These are phyloP conservation scores for Phyllosticta citribraziliensis DNA, from an alignment of 2,329 filamentous ascomycete species.

Conservation along the genomic window DNA sequence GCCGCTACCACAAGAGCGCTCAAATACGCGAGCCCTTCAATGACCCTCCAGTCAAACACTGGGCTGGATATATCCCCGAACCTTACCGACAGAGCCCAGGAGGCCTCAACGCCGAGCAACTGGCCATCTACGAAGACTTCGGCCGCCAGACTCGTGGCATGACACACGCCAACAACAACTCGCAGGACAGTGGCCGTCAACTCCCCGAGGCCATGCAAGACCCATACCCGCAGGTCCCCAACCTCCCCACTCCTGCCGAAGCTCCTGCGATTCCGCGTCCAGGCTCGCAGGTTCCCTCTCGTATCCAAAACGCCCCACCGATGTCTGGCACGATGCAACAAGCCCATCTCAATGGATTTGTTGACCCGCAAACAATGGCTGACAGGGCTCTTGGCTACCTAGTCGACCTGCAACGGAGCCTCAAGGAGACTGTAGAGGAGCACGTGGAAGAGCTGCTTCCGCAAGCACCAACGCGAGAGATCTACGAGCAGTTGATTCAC, in stretches of 20 bases:
- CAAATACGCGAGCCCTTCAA: slow-evolving; percentile 78
- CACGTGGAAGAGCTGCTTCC: slow-evolving; percentile 48
- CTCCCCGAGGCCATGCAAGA: slow-evolving; percentile 55
- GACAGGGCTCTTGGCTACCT: slow-evolving; percentile 47
- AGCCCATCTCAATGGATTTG: slow-evolving; percentile 51
- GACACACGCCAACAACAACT: slow-evolving; percentile 44
- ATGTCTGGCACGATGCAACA: slow-evolving; percentile 26
- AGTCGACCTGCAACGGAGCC: slow-evolving; percentile 46
- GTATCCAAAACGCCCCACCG: slow-evolving; percentile 28
- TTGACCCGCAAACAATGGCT: slow-evolving; percentile 43
- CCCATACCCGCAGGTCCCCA: slow-evolving; percentile 49
- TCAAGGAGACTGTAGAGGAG: slow-evolving; percentile 48
- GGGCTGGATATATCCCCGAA: slow-evolving; percentile 88
- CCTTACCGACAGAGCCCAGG: slow-evolving; percentile 79
- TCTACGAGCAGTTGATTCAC: slow-evolving; percentile 48
- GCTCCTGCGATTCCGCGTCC: slow-evolving; percentile 51
- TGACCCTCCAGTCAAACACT: slow-evolving; percentile 71
- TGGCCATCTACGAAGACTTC: slow-evolving; percentile 96
- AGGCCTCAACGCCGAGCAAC: slow-evolving; percentile 81
- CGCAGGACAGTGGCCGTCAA: slow-evolving; percentile 50
- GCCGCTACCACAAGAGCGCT: slow-evolving; percentile 63
- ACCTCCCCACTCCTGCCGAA: slow-evolving; percentile 52
- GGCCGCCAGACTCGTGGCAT: slow-evolving; percentile 69
- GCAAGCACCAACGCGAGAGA: slow-evolving; percentile 45
- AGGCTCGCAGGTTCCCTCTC: slow-evolving; percentile 41